Conservation (phyloP, 805 yeast species). For the Brettanomyces anomalus region DNA sequence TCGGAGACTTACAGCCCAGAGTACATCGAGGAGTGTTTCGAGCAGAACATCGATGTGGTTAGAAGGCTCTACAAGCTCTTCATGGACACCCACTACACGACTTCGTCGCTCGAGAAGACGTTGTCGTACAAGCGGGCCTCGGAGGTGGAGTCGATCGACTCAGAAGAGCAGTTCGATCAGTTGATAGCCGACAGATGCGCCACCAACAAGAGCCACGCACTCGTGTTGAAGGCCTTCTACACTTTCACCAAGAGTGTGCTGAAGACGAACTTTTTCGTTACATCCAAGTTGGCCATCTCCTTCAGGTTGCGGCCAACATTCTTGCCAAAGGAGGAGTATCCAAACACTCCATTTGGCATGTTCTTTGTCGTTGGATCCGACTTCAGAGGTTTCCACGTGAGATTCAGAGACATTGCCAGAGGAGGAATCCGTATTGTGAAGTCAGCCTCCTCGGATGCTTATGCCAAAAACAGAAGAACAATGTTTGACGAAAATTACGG, state of each 20-base stretch:
- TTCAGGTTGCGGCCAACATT: slow-evolving; percentile 84
- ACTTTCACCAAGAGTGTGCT: slow-evolving; percentile 78
- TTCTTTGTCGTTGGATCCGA: slow-evolving; percentile 94
- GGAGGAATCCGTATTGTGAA: slow-evolving; percentile 97
- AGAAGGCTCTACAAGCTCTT: slow-evolving; percentile 82
- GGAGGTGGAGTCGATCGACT: slow-evolving; percentile 64
- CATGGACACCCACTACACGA: slow-evolving; percentile 82
- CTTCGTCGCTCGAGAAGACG: slow-evolving; percentile 58
- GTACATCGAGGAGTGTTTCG: slow-evolving; percentile 70
- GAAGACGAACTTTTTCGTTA: slow-evolving; percentile 89
- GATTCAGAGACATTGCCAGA: slow-evolving; percentile 95
- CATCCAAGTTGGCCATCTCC: slow-evolving; percentile 91
- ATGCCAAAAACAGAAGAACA: slow-evolving; percentile 73
- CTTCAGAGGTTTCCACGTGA: slow-evolving; percentile 93
- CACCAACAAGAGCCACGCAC: slow-evolving; percentile 69
- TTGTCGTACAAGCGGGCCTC: slow-evolving; percentile 79
- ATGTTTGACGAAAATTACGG: slow-evolving; percentile 95
- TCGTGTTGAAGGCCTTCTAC: slow-evolving; percentile 75
- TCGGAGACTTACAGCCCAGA: slow-evolving; percentile 88
- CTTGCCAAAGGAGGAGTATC: slow-evolving; percentile 80
- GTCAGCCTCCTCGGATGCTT: slow-evolving; percentile 78
- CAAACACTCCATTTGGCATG: slow-evolving; percentile 90
- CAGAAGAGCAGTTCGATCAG: slow-evolving; percentile 65
- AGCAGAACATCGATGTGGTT: slow-evolving; percentile 59
- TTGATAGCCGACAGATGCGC: slow-evolving; percentile 61